Evolutionary conservation across 768 basidiomycete species (phyloP), one percentile per base, ranked within the genome.

Genomic region (Agrocybe pediades): DNA sequence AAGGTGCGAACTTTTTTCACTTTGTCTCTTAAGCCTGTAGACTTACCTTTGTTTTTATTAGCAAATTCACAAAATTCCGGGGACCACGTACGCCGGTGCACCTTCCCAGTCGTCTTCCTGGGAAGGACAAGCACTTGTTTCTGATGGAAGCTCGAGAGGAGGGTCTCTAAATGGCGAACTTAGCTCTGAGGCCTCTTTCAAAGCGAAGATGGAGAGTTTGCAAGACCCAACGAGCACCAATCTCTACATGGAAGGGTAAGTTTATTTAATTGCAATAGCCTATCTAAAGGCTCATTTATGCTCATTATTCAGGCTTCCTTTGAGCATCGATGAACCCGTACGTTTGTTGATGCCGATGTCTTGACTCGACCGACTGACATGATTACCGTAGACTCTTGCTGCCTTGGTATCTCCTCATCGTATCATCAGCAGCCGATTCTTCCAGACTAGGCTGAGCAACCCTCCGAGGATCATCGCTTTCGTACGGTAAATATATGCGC

Each of bases 391-490:
- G 82, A 86, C 85, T 21, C 77, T 92, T 25, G 65, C 76, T 1
- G 82, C 83, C 6, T 76, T 92, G 33, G 81, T 91, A n/a, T 71
- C 76, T 0, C 90, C 90, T 1, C 77, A 89, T 68, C 71, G 77
- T 45, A 90, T 92, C 58, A 85, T 82, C 66, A 88, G 87, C 62
- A 87, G 83, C 59, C 78, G 90, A 16, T 88, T 90, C 67, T 92
- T 92, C 67, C 87, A 87, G 67, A 91, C 89, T 9, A 80, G 86
- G 57, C 67, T 92, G 20, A 89, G 87, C 55, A 81, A 83, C 51
- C 89, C 89, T 1, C 87, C 88, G 17, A 75, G 88, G 53, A 88
- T 90, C 56, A 91, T 92, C 51, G 90, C 88, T 0, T 92, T 92
- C 61, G 88, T 91, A 39, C 78, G 90, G 90, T 88, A 58, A 19